Percentiles rank a stretch among this genome's conserved stretches.
Evolutionary conservation across 768 basidiomycete species (phyloP).

Genomic region (Lentinus tigrinus): DNA sequence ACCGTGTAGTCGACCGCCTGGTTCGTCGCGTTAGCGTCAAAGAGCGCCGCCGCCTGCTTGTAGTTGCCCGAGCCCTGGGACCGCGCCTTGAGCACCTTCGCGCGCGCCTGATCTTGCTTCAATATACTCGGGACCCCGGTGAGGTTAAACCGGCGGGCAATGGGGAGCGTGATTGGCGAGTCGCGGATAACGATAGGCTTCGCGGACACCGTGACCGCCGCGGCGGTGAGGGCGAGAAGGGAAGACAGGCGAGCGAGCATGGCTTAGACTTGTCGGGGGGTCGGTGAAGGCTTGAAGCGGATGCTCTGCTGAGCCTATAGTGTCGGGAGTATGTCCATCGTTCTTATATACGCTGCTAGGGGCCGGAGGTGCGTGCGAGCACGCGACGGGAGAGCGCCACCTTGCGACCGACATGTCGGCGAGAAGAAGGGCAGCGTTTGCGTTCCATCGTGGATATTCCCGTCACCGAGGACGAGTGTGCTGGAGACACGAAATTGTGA

Average conservation of each 20-base stretch:
- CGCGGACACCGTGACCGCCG: background rate
- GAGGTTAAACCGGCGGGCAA: conserved; percentile 16
- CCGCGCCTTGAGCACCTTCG: conserved; percentile 5
- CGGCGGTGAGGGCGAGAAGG: background rate
- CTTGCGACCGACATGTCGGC: background rate
- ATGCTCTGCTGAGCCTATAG: background rate
- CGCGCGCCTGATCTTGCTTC: conserved; percentile 19
- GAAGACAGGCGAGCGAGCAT: background rate
- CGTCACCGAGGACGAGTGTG: too few relatives aligned
- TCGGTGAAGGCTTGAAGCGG: background rate
- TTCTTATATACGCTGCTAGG: background rate
- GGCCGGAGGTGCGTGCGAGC: background rate
- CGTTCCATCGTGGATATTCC: too few relatives aligned
- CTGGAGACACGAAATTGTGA: background rate
- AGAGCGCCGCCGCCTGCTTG: background rate
- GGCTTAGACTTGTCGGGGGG: background rate
- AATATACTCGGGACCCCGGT: conserved; percentile 12
- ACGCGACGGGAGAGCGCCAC: background rate
- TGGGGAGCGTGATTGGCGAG: conserved; percentile 12
- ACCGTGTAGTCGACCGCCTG: conserved; percentile 25
- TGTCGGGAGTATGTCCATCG: background rate
- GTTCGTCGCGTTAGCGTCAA: conserved; percentile 20
- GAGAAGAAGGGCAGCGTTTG: background rate
- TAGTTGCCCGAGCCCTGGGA: background rate
- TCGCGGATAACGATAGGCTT: conserved; percentile 11